A percentile compares a stretch with the other conserved stretches of the same genome.
phyloP scores from a whole-genome alignment of 306 rosid genomes.

The Astragalus glycyphyllos region DNA sequence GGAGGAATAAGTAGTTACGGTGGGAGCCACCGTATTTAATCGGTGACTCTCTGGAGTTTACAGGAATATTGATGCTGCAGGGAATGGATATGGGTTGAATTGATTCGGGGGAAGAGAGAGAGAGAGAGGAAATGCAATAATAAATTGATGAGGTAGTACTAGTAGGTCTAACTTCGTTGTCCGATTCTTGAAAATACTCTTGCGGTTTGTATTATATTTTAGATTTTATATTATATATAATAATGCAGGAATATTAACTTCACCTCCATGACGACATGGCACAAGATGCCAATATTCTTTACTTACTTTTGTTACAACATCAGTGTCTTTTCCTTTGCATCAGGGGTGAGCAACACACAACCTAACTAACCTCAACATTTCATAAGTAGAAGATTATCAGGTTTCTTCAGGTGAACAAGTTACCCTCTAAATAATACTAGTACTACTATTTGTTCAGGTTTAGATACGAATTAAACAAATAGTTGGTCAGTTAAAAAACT shows the following conservation, averaged over 20 bases:
- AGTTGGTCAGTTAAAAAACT: too few species aligned
- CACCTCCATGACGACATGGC: neutral
- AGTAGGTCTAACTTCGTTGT: neutral
- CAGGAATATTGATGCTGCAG: constrained; percentile 20
- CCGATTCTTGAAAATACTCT: neutral
- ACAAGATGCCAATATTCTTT: constrained; percentile 9
- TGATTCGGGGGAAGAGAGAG: neutral
- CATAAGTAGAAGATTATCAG: too few species aligned
- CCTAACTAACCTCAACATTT: too few species aligned
- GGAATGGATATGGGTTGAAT: neutral
- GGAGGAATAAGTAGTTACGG: neutral
- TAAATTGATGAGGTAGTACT: neutral
- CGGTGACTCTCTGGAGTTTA: constrained; percentile 38
- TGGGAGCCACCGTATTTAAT: constrained; percentile 41
- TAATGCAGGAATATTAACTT: neutral
- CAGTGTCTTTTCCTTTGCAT: neutral
- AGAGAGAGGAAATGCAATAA: neutral
- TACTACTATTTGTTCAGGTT: too few species aligned
- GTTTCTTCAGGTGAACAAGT: too few species aligned
- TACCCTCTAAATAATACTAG: too few species aligned
- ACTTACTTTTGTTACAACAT: neutral
- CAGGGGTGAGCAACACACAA: too few species aligned
- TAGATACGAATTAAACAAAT: too few species aligned
- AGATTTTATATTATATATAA: too few species aligned
- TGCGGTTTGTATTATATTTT: constrained; percentile 1